Base-by-base conservation (phyloP, 177 flowering plant species). In the Vitis hybrid region DNA sequence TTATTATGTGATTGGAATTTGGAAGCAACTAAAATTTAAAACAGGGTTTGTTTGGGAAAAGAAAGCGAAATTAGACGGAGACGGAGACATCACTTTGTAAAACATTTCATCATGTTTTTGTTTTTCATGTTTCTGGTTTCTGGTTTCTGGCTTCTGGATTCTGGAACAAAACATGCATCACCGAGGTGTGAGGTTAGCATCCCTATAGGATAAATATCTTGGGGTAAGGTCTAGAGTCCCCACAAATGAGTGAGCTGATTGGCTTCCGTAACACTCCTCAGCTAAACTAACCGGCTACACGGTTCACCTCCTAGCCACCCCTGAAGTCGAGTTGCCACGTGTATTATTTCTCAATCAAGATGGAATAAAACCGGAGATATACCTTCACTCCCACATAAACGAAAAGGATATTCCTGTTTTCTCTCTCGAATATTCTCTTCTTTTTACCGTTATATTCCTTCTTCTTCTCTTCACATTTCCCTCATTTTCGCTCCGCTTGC, bases 351-450 rank as follows among this genome's bases (percentile, higher is more conserved):
- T 17, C 58, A 57, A 18, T 64, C 23, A 19, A 72, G 9, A 73
- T n/a, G 76, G 82, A 79, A 83, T 79, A 79, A 75, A 79, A 75
- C 80, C 68, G 32, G 71, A 79, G 69, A 73, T 78, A 74, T 77
- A 67, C 78, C 56, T 75, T 52, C 56, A 4, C n/a, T 14, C 15
- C 56, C 17, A 7, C 8, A 15, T 15, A 14, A 39, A 50, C 56
- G 6, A 13, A 72, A 21, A 14, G 86, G 82, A 85, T 85, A 85
- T 85, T 85, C 88, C 76, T 66, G 70, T 10, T 52, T 23, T 57
- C 48, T 65, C 73, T 62, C n/a, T 17, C 74, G 82, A 80, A 83
- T 83, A 81, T 83, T 80, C 88, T 62, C 2, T 39, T 45, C 13
- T 23, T 51, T 56, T 71, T 62, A 51, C 79, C 73, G 71, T 73